phyloP scores from a whole-genome alignment of 2,329 filamentous ascomycete species.

The Huntiella omanensis region DNA sequence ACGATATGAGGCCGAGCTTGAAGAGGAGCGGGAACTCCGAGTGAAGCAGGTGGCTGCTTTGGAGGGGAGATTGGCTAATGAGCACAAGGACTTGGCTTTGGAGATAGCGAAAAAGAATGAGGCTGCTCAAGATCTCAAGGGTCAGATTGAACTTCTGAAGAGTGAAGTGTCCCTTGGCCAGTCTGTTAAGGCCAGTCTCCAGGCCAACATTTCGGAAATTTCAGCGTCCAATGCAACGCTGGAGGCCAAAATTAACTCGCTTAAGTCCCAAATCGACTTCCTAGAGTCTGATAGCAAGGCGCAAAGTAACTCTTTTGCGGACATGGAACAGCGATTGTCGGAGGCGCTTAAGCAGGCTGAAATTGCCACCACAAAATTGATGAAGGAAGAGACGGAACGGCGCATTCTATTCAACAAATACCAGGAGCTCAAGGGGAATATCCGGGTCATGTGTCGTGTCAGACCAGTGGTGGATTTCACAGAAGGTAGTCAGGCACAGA shows the following conservation, averaged over 20 bases:
- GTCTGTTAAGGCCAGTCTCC: slow-evolving; percentile 33
- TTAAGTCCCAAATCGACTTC: slow-evolving; percentile 71
- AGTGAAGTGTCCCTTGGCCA: slow-evolving; percentile 43
- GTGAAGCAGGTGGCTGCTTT: slow-evolving; percentile 48
- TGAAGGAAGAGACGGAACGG: slow-evolving; percentile 77
- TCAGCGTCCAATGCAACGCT: slow-evolving; percentile 44
- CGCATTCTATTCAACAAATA: slow-evolving; percentile 94
- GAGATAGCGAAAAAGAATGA: slow-evolving; percentile 33
- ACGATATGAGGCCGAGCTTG: slow-evolving; percentile 43
- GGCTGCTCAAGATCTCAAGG: slow-evolving; percentile 30
- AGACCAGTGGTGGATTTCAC: slow-evolving; percentile 46
- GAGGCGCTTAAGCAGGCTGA: slow-evolving; percentile 55
- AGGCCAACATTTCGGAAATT: slow-evolving; percentile 36
- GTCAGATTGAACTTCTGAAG: slow-evolving; percentile 25
- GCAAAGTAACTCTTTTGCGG: slow-evolving; percentile 69
- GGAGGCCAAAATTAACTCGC: slow-evolving; percentile 55
- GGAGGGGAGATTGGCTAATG: slow-evolving; percentile 30
- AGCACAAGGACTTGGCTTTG: slow-evolving; percentile 31
- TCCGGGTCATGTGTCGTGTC: slow-evolving; percentile 92
- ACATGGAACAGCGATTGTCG: slow-evolving; percentile 62
- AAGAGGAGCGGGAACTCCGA: slow-evolving; percentile 41
- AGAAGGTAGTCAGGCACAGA: slow-evolving; percentile 50
- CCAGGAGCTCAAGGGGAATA: slow-evolving; percentile 94
- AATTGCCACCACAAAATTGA: slow-evolving; percentile 59
- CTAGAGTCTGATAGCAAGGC: slow-evolving; percentile 79